phyloP scores from a whole-genome alignment of 1,139 yeast species.

The Pichia sp. region DNA sequence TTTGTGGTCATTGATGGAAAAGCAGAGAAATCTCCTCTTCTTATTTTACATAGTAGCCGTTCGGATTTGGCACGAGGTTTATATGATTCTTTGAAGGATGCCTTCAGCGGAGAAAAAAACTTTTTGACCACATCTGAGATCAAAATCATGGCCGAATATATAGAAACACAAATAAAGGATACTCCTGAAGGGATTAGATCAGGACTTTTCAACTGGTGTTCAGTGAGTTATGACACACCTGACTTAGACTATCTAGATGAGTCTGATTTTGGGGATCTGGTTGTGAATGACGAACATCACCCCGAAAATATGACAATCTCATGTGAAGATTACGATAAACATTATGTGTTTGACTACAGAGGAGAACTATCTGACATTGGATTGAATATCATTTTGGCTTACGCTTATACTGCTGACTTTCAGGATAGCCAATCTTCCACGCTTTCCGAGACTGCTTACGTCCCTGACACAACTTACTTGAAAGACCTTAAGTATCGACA shows the following conservation, averaged over 20 bases:
- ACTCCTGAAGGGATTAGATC: conserved; percentile 50
- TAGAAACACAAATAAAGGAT: conserved; percentile 42
- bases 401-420: conserved; percentile 36
- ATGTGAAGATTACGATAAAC: conserved; percentile 3
- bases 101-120: conserved; percentile 30
- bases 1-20: conserved; percentile 2
- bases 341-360: conserved; percentile 44
- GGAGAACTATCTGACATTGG: conserved; percentile 39
- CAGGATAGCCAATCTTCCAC: conserved; percentile 4
- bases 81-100: conserved; percentile 41
- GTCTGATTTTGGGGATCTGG: conserved; percentile 2
- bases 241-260: conserved; percentile 6
- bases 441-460: conserved; percentile 24
- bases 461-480: conserved; percentile 23
- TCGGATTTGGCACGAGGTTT: conserved; percentile 49
- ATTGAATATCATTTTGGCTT: conserved; percentile 43
- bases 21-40: conserved; percentile 33
- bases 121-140: conserved; percentile 49
- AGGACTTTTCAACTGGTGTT: conserved; percentile 45
- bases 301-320: conserved; percentile 5
- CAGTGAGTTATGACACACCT: conserved; percentile 34
- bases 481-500: conserved; percentile 26
- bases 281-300: background rate
- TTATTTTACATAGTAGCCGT: conserved; percentile 46
- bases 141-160: conserved; percentile 42